Conservation (phyloP, 1,284 basidiomycete species). For the Ganoderma sinense region DNA sequence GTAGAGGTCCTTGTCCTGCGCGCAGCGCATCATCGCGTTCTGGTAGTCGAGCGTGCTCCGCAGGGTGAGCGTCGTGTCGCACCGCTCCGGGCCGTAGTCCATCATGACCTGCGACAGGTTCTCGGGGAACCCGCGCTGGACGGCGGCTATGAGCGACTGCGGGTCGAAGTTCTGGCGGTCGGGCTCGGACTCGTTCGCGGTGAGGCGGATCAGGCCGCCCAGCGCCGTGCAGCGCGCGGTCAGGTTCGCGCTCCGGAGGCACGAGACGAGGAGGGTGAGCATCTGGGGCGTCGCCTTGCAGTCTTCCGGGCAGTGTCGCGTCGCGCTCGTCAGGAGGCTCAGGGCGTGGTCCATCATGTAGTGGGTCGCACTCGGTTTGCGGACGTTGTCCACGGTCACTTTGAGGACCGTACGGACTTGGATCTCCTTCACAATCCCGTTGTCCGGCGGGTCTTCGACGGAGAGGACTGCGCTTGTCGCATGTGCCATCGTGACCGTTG, state of each 20-base stretch:
- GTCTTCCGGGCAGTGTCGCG: conserved; percentile 51
- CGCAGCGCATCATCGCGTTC: conserved; percentile 56
- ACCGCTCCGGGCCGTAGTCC: conserved; percentile 54
- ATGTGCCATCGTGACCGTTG: conserved; percentile 61
- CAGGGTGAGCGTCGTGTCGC: conserved; percentile 54
- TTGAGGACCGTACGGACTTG: conserved; percentile 55
- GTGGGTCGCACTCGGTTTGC: conserved; percentile 51
- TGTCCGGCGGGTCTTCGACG: conserved; percentile 46
- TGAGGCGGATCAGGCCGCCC: conserved; percentile 59
- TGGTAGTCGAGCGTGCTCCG: conserved; percentile 51
- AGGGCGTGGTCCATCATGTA: conserved; percentile 60
- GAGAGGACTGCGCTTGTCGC: conserved; percentile 54
- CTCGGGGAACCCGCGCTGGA: conserved; percentile 50
- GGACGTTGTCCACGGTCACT: conserved; percentile 49
- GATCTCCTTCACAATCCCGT: conserved; percentile 47
- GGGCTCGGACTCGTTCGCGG: conserved; percentile 47
- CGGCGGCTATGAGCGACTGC: conserved; percentile 45
- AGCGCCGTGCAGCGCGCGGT: conserved; percentile 56
- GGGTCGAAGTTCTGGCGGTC: conserved; percentile 56
- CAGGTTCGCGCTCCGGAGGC: conserved; percentile 60
- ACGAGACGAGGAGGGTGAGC: conserved; percentile 59
- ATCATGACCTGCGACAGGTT: conserved; percentile 55
- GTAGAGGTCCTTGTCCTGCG: conserved; percentile 56
- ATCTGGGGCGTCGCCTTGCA: conserved; percentile 51
- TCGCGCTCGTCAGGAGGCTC: conserved; percentile 50